Conservation (phyloP, 495 filamentous ascomycete genomes). For the Penicillium mononematosum region DNA sequence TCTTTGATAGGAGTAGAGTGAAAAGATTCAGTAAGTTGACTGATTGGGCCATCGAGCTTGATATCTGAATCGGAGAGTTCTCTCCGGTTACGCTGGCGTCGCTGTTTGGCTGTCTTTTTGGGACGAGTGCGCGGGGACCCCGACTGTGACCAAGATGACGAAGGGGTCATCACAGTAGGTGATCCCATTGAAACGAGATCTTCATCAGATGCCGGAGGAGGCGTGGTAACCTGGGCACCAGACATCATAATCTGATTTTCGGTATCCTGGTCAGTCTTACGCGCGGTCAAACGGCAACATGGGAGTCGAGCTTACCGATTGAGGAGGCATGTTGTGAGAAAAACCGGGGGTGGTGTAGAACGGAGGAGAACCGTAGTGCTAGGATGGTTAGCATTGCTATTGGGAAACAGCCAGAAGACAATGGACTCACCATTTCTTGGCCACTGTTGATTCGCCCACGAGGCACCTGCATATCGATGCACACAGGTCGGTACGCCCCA, state of each 20-base stretch:
- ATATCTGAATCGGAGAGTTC: constrained; percentile 2
- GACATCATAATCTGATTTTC: constrained; percentile 14
- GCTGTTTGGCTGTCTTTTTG: constrained; percentile 9
- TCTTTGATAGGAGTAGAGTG: constrained; percentile 63
- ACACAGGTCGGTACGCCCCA: constrained; percentile 17
- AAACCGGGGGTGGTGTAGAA: constrained; percentile 1
- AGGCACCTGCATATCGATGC: constrained; percentile 5
- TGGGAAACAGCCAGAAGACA: neutral
- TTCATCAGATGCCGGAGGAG: constrained; percentile 28
- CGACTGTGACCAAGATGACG: constrained; percentile 5
- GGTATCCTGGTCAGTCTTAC: neutral
- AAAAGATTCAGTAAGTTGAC: constrained; percentile 68
- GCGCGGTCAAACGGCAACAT: neutral
- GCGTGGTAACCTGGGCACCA: constrained; percentile 28
- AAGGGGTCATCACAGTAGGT: neutral
- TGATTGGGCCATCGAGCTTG: constrained; percentile 58
- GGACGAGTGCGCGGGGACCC: constrained; percentile 11
- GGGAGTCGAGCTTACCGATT: constrained; percentile 15
- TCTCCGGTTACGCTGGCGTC: constrained; percentile 6
- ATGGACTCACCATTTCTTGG: constrained; percentile 8
- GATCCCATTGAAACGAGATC: constrained; percentile 9
- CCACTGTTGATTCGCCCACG: neutral
- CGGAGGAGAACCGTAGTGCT: constrained; percentile 18
- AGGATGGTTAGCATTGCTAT: constrained; percentile 3
- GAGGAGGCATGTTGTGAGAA: constrained; percentile 16